Evolutionary conservation across 2,329 filamentous ascomycete genomes (phyloP).

Genomic region (Scortechinia acanthostroma): DNA sequence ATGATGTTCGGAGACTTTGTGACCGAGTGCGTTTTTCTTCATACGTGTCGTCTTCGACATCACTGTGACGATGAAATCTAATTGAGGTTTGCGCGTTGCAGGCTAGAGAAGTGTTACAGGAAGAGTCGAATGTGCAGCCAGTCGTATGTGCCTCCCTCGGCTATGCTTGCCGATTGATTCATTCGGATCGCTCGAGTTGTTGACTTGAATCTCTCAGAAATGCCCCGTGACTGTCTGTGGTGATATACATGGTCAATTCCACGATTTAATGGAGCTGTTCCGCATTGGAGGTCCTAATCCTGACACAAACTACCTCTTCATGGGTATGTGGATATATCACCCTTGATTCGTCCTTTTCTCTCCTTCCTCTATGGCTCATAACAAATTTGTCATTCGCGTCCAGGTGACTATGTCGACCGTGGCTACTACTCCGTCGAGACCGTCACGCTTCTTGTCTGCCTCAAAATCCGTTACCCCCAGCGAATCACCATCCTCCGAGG

Average conservation of each 20-base stretch:
- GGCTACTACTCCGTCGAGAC: constrained; percentile 99
- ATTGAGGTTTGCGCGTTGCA: too few relatives aligned
- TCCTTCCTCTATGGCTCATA: constrained; percentile 8
- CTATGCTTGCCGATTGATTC: background rate
- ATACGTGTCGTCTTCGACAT: too few relatives aligned
- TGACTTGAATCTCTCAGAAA: constrained; percentile 56
- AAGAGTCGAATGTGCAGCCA: constrained; percentile 97
- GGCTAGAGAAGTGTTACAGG: constrained; percentile 92
- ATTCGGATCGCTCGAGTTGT: background rate
- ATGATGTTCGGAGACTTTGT: background rate
- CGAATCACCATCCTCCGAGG: constrained; percentile 97
- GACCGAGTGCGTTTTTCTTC: background rate
- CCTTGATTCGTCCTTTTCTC: constrained; percentile 4
- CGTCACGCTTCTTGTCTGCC: constrained; percentile 86
- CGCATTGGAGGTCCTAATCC: constrained; percentile 97
- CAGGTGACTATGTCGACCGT: constrained; percentile 95
- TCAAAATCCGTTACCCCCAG: constrained; percentile 96
- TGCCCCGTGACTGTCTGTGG: constrained; percentile 97
- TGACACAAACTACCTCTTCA: constrained; percentile 98
- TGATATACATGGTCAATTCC: constrained; percentile 98
- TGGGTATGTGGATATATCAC: constrained; percentile 59
- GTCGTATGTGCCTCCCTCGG: constrained; percentile 58
- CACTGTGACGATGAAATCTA: too few relatives aligned
- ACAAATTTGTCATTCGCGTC: constrained; percentile 13
- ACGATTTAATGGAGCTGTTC: constrained; percentile 98